A percentile compares a stretch with the other conserved stretches of the same genome.
phyloP scores from a whole-genome alignment of 345 rosid genomes.

The Viola odorata region DNA sequence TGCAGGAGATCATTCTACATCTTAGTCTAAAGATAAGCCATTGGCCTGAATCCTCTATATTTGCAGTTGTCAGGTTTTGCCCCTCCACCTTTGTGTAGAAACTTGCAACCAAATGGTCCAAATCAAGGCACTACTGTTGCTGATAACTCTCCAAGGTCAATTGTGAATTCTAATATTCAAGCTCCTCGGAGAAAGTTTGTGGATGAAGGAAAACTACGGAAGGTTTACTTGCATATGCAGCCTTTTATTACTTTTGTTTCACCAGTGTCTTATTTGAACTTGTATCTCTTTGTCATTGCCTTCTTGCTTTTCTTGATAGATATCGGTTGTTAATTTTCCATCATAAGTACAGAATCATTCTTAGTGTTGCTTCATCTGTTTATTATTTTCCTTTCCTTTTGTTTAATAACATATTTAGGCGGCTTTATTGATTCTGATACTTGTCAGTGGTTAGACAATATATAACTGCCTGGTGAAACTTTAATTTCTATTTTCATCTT shows the following conservation, averaged over 20 bases:
- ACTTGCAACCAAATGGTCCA: constrained; percentile 65
- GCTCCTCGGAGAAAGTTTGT: constrained; percentile 96
- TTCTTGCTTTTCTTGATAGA: background rate
- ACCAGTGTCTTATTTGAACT: constrained; percentile 2
- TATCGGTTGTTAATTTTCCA: background rate
- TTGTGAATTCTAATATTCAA: constrained; percentile 71
- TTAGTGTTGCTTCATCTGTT: background rate
- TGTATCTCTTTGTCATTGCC: background rate
- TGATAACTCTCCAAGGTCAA: constrained; percentile 69
- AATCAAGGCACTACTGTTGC: constrained; percentile 37
- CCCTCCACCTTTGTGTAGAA: constrained; percentile 91
- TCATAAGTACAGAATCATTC: too few relatives aligned
- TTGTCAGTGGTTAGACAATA: background rate
- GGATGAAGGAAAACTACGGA: constrained; percentile 95
- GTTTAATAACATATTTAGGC: background rate
- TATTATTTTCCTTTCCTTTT: background rate
- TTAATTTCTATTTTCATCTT: constrained; percentile 10
- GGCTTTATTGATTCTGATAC: background rate
- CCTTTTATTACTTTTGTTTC: background rate
- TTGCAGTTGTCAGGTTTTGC: constrained; percentile 76
- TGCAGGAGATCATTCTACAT: background rate
- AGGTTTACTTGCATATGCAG: constrained; percentile 40
- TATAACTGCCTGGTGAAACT: constrained; percentile 2
- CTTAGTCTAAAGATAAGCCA: constrained; percentile 8
- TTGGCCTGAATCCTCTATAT: constrained; percentile 9